Conservation (phyloP, 1,139 yeast genomes). For the Sugiyamaella castrensis region DNA sequence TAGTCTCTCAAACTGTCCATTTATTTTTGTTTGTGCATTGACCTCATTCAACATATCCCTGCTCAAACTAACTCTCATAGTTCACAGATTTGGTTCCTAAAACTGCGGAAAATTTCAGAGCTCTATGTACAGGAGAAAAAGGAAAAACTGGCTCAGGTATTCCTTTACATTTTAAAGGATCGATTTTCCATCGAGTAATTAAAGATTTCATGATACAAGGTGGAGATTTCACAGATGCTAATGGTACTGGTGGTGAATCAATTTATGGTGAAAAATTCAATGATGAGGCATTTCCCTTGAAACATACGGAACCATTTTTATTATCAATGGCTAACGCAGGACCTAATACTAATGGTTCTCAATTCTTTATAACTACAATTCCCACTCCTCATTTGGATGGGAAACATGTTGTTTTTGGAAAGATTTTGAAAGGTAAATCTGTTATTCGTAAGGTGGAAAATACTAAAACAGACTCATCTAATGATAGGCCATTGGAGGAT, state of each 20-base stretch:
- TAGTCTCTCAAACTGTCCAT: no score
- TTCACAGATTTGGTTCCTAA: conserved; percentile 71
- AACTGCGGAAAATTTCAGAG: conserved; percentile 91
- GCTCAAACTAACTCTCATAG: conserved; percentile 2
- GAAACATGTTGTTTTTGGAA: conserved; percentile 95
- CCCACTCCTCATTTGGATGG: conserved; percentile 85
- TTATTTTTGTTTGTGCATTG: no score
- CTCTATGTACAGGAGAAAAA: conserved; percentile 86
- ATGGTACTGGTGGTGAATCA: conserved; percentile 94
- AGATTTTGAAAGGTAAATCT: conserved; percentile 78
- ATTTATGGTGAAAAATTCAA: conserved; percentile 95
- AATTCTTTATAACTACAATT: conserved; percentile 80
- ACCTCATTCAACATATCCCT: no score
- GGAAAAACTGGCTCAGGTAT: conserved; percentile 59
- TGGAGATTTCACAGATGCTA: conserved; percentile 88
- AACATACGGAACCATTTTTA: conserved; percentile 81
- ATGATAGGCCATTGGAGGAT: conserved; percentile 64
- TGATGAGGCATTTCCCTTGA: conserved; percentile 78
- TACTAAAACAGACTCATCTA: conserved; percentile 49
- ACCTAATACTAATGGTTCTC: conserved; percentile 93
- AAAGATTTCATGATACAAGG: conserved; percentile 53
- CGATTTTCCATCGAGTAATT: conserved; percentile 91
- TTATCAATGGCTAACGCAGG: conserved; percentile 98
- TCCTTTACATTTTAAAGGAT: conserved; percentile 71
- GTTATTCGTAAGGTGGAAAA: conserved; percentile 76